These are phyloP conservation scores for Linanthus parryae DNA, from an alignment of 148 eudicot genomes.

Conservation along the genomic window DNA sequence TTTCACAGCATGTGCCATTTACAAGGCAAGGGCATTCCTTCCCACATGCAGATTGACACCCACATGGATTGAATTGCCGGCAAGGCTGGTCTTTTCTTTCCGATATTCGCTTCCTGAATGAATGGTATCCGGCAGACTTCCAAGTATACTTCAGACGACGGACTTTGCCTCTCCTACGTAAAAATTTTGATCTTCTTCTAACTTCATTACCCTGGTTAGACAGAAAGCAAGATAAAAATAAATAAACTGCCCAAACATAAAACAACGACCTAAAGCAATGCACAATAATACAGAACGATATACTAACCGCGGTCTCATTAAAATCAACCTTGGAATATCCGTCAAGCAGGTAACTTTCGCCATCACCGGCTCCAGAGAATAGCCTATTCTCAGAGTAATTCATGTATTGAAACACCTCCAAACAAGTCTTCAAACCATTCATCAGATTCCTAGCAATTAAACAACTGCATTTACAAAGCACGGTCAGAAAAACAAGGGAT, in stretches of 20 bases:
- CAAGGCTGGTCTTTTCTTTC: slow-evolving; percentile 94
- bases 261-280: no score
- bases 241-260: background rate
- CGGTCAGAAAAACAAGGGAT: slow-evolving; percentile 3
- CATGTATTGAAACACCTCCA: slow-evolving; percentile 69
- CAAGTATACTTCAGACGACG: slow-evolving; percentile 93
- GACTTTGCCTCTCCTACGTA: slow-evolving; percentile 90
- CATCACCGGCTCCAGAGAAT: slow-evolving; percentile 42
- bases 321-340: slow-evolving; percentile 41
- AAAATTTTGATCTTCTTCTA: slow-evolving; percentile 79
- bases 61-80: slow-evolving; percentile 92
- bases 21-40: slow-evolving; percentile 90
- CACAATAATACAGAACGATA: no score
- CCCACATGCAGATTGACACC: slow-evolving; percentile 85
- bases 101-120: slow-evolving; percentile 80
- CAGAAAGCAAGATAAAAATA: background rate
- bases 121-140: slow-evolving; percentile 91
- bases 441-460: slow-evolving; percentile 88
- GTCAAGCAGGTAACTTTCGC: slow-evolving; percentile 23
- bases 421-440: slow-evolving; percentile 82
- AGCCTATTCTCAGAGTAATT: slow-evolving; percentile 54
- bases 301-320: slow-evolving; percentile 48
- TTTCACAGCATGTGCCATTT: slow-evolving; percentile 95
- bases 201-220: slow-evolving; percentile 52
- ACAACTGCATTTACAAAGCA: slow-evolving; percentile 47